Evolutionary conservation across 2,329 filamentous ascomycete species (phyloP).

Genomic region (Penicillium sp.): DNA sequence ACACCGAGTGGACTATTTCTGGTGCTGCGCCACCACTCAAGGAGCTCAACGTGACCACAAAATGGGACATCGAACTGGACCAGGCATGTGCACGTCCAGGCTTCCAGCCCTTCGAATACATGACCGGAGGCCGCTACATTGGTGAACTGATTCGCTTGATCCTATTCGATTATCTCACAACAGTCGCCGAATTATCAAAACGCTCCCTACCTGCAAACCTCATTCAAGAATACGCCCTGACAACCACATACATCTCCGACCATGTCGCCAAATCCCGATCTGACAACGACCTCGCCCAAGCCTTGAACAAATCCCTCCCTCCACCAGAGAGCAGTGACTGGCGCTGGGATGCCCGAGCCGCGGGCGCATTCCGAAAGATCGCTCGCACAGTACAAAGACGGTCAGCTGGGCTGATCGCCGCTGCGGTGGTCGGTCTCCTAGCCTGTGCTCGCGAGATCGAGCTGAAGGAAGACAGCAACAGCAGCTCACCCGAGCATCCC

Average conservation of each 20-base stretch:
- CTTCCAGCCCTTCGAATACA: constrained; percentile 81
- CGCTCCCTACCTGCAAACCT: constrained; percentile 56
- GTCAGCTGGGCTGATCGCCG: constrained; percentile 72
- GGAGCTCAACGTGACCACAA: constrained; percentile 60
- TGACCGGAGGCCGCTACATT: constrained; percentile 76
- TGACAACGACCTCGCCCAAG: constrained; percentile 50
- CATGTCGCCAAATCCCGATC: constrained; percentile 58
- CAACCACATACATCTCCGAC: constrained; percentile 72
- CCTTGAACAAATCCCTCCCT: constrained; percentile 55
- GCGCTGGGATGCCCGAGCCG: constrained; percentile 62
- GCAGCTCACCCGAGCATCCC: constrained; percentile 35
- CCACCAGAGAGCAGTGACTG: constrained; percentile 51
- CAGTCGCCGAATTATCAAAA: constrained; percentile 40
- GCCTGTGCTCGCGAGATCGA: constrained; percentile 67
- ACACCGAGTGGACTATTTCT: constrained; percentile 82
- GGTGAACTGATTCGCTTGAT: constrained; percentile 73
- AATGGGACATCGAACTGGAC: constrained; percentile 70
- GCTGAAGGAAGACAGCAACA: constrained; percentile 41
- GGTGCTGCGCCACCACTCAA: constrained; percentile 68
- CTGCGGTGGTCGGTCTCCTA: constrained; percentile 69
- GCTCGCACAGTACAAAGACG: constrained; percentile 69
- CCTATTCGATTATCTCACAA: constrained; percentile 63
- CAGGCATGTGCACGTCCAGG: constrained; percentile 66
- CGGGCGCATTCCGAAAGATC: constrained; percentile 63
- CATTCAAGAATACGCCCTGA: constrained; percentile 60